phyloP scores from a whole-genome alignment of 1,139 yeast genomes.

The Sugiyamaella grinbergsii region DNA sequence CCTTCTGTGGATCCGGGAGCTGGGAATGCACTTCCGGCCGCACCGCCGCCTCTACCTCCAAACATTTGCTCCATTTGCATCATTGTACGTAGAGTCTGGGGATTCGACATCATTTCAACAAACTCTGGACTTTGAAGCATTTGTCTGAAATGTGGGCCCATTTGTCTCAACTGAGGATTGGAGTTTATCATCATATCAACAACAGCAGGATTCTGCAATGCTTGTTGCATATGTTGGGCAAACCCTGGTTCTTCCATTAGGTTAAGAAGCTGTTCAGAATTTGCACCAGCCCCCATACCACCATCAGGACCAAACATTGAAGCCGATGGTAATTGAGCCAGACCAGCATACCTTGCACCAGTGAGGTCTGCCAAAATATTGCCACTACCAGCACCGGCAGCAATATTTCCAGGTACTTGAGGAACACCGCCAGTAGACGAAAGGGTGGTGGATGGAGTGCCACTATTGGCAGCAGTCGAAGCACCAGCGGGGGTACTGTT shows the following conservation, averaged over 20 bases:
- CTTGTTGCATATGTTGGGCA: constrained; percentile 77
- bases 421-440: constrained; percentile 33
- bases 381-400: constrained; percentile 87
- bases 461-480: constrained; percentile 28
- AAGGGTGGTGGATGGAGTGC: constrained; percentile 28
- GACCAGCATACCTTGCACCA: constrained; percentile 95
- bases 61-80: constrained; percentile 67
- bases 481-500: constrained; percentile 32
- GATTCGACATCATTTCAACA: constrained; percentile 67
- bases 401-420: constrained; percentile 67
- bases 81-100: constrained; percentile 65
- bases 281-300: constrained; percentile 73
- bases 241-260: constrained; percentile 82
- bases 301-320: constrained; percentile 96
- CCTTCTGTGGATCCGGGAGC: constrained; percentile 49
- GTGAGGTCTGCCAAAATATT: constrained; percentile 91
- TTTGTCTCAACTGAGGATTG: constrained; percentile 73
- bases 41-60: constrained; percentile 40
- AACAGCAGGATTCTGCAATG: constrained; percentile 82
- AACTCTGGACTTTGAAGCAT: constrained; percentile 83
- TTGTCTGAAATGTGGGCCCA: constrained; percentile 89
- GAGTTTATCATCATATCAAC: constrained; percentile 79
- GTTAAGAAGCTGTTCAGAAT: constrained; percentile 68
- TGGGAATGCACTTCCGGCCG: constrained; percentile 47
- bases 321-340: constrained; percentile 81